These are phyloP conservation scores for Mesotaenium endlicherianum DNA, from an alignment of 139 green algal genomes.

Conservation along the genomic window DNA sequence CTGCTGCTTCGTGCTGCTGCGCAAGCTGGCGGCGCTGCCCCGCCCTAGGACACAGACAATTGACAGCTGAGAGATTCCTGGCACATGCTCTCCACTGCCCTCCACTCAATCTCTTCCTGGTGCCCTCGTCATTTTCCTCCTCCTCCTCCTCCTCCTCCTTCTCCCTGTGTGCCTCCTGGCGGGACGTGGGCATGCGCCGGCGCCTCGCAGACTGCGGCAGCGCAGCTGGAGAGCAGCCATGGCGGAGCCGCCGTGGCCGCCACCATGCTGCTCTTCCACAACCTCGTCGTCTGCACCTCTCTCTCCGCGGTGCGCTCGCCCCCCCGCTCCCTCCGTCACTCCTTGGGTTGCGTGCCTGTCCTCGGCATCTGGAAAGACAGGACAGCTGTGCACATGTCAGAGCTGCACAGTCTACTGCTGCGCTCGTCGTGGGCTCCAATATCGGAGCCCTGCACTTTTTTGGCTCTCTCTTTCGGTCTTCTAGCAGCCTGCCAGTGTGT, in stretches of 20 bases:
- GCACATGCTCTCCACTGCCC: background rate
- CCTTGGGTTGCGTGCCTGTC: too few relatives aligned
- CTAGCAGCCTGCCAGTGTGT: too few relatives aligned
- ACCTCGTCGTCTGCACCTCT: background rate
- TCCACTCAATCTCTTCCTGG: background rate
- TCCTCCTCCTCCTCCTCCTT: background rate
- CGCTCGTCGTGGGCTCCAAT: too few relatives aligned
- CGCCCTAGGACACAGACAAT: background rate
- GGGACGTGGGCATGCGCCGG: background rate
- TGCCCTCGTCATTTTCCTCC: conserved; percentile 5
- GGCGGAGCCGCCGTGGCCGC: background rate
- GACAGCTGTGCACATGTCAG: too few relatives aligned
- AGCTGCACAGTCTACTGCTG: too few relatives aligned
- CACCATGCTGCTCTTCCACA: background rate
- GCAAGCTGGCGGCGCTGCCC: background rate
- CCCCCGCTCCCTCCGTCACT: background rate
- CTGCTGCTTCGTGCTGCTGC: background rate
- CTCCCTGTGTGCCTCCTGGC: background rate
- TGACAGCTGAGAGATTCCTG: background rate
- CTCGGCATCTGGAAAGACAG: too few relatives aligned
- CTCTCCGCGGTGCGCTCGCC: background rate
- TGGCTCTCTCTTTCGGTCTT: too few relatives aligned
- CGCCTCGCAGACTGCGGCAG: background rate
- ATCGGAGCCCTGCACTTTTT: too few relatives aligned
- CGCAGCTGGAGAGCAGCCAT: background rate